A percentile compares a stretch with the other conserved stretches of the same genome.
Conservation (phyloP, 2,329 filamentous ascomycete species). For the Zymoseptoria pseudotritici region DNA sequence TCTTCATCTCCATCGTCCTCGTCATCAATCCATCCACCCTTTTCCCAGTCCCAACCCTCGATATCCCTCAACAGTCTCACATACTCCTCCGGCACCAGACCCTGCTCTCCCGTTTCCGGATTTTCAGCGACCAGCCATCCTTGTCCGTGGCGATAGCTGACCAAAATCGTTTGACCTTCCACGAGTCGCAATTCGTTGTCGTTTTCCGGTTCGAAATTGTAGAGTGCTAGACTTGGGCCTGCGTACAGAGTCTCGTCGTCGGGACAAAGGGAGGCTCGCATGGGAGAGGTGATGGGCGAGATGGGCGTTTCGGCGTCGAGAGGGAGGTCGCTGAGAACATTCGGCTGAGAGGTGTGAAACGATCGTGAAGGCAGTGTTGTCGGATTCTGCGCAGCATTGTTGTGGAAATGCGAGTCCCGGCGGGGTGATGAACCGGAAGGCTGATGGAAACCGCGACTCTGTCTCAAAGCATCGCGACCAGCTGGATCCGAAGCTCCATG, state of each 20-base stretch:
- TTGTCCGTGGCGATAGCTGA: constrained; percentile 91
- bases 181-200: constrained; percentile 89
- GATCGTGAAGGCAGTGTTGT: constrained; percentile 24
- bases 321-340: constrained; percentile 20
- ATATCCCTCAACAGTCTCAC: constrained; percentile 88
- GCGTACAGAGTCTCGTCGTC: constrained; percentile 92
- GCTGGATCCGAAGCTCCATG: constrained; percentile 39
- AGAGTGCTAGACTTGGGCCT: constrained; percentile 88
- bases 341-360: constrained; percentile 17
- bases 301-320: constrained; percentile 21
- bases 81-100: constrained; percentile 92
- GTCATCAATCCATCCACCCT: constrained; percentile 62
- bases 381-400: neutral
- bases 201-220: constrained; percentile 91
- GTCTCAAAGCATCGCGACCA: constrained; percentile 24
- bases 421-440: neutral
- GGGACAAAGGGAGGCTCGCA: constrained; percentile 40
- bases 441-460: constrained; percentile 18
- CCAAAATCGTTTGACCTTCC: constrained; percentile 93
- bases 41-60: constrained; percentile 73
- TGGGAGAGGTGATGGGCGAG: constrained; percentile 14
- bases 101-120: constrained; percentile 86
- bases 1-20: constrained; percentile 6
- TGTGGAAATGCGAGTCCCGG: neutral
- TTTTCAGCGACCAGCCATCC: constrained; percentile 97